Evolutionary conservation across 169 alveolate species (phyloP).

Genomic region (Plasmodium billcollinsi): DNA sequence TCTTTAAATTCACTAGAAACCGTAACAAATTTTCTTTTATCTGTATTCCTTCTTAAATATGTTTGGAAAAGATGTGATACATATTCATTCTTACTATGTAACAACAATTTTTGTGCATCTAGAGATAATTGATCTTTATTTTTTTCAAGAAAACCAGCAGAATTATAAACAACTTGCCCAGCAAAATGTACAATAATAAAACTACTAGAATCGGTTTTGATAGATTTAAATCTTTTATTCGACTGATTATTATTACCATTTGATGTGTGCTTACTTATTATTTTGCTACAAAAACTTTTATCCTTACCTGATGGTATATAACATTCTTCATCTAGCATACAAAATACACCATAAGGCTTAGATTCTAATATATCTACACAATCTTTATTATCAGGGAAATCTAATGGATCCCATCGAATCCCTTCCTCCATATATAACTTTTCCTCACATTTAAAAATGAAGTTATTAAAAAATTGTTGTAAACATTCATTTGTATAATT

Average conservation of each 20-base stretch:
- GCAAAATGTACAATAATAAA: constrained; percentile 96
- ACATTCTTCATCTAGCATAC: constrained; percentile 96
- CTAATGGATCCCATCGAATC: constrained; percentile 95
- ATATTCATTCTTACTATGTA: constrained; percentile 74
- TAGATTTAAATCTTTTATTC: constrained; percentile 85
- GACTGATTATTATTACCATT: neutral
- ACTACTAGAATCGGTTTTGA: constrained; percentile 87
- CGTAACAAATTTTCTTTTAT: constrained; percentile 83
- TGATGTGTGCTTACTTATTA: constrained; percentile 82
- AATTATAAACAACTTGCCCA: constrained; percentile 95
- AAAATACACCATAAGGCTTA: constrained; percentile 89
- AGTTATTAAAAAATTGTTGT: constrained; percentile 94
- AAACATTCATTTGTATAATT: constrained; percentile 98
- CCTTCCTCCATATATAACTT: constrained; percentile 93
- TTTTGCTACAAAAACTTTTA: constrained; percentile 86
- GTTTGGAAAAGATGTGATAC: constrained; percentile 23
- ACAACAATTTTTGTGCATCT: constrained; percentile 81
- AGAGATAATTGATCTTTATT: constrained; percentile 95
- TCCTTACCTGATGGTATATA: constrained; percentile 93
- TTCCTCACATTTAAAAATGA: constrained; percentile 96
- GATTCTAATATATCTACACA: constrained; percentile 95
- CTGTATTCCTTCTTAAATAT: constrained; percentile 41
- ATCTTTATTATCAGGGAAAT: constrained; percentile 96
- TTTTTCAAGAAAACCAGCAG: constrained; percentile 96
- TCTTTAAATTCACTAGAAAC: constrained; percentile 93